Base-by-base conservation (phyloP, 192 early-diverging fungal species). In the Coemansia sp. region DNA sequence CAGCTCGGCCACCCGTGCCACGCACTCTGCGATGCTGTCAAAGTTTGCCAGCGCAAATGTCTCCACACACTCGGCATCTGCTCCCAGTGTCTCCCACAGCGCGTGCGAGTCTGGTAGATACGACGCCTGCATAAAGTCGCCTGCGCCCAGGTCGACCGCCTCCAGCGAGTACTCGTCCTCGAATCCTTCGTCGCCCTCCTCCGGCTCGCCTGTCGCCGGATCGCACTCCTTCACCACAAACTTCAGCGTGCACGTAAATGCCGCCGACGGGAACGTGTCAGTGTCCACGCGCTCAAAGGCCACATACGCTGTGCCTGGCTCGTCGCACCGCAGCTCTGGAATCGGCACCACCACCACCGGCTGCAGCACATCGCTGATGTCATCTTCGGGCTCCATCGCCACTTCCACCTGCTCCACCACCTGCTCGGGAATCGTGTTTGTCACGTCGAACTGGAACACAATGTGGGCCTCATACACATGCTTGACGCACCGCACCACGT, bases 191-290 rank as follows among this genome's bases (percentile, higher is more conserved):
- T 91, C 92, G 25, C 78, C 79, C 63, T 94, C 93, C 43, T 73
- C 70, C 5, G 93, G 87, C 70, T 94, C 93, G 37, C 93, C 93
- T 7, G 94, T 97, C 1, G 84, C 81, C 14, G 96, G 94, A 69
- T 99, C 97, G 75, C 92, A 96, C 66, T 99, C 97, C 79, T 94
- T 97, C 41, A 95, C 87, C 21, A 93, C 72, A 68, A 95, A 98
- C 58, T 89, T 89, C 45, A 99, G 82, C 6, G 89, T 91, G 81
- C 90, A 93, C 2, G 88, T 83, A 76, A 98, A 99, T 27, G 90
- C 81, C 49, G 58, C 62, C 2, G 67, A 66, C 6, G 59, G 71
- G 69, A 75, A 69, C 1, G 62, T 59, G 3, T 64, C 75, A 4
- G 61, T 50, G 55, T 86, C 77, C 2, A 82, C 74, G 62, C 87